phyloP scores from a whole-genome alignment of 2,329 filamentous ascomycete genomes.

The Penicillium sp. region DNA sequence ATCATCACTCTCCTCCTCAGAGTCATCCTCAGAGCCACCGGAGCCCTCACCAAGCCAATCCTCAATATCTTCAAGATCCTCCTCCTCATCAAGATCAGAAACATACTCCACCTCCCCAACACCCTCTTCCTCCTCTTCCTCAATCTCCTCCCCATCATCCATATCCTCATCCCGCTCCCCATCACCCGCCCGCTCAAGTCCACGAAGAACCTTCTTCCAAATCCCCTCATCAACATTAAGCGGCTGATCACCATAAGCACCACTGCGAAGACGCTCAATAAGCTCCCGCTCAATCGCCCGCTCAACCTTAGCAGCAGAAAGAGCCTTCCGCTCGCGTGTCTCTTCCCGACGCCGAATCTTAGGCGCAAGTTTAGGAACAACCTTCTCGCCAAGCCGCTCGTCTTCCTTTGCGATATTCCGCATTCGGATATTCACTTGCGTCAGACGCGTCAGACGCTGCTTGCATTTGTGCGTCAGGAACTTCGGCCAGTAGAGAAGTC shows the following conservation, averaged over 20 bases:
- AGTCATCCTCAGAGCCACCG: conserved; percentile 52
- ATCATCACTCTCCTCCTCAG: conserved; percentile 59
- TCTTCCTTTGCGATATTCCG: conserved; percentile 85
- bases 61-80: conserved; percentile 89
- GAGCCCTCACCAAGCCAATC: conserved; percentile 86
- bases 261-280: conserved; percentile 85
- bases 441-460: conserved; percentile 88
- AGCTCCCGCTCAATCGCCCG: conserved; percentile 93
- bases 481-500: conserved; percentile 91
- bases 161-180: conserved; percentile 83
- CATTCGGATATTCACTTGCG: conserved; percentile 81
- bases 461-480: conserved; percentile 95
- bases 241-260: conserved; percentile 91
- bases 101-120: conserved; percentile 88
- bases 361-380: conserved; percentile 87
- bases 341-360: conserved; percentile 81
- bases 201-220: conserved; percentile 95
- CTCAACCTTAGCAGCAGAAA: conserved; percentile 90
- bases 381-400: conserved; percentile 81
- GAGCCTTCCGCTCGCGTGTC: conserved; percentile 75
- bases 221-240: conserved; percentile 93
- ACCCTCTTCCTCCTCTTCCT: conserved; percentile 72
- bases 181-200: conserved; percentile 85
- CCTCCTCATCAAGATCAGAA: conserved; percentile 79
- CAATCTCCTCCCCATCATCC: conserved; percentile 82